phyloP scores from a whole-genome alignment of 1,284 basidiomycete species.

The Melampsora larici-populina region DNA sequence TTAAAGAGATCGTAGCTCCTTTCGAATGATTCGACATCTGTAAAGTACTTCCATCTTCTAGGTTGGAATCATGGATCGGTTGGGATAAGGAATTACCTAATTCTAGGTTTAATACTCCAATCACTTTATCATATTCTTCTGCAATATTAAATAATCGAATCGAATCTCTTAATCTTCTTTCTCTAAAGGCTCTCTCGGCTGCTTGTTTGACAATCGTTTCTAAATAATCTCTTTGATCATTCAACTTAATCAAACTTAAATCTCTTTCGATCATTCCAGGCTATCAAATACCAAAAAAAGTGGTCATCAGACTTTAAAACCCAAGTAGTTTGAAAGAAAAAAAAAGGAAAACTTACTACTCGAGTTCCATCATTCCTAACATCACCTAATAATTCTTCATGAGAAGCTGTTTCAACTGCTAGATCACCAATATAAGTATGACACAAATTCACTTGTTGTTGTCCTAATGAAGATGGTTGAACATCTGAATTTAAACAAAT shows the following conservation, averaged over 20 bases:
- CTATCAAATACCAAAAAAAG: constrained; percentile 55
- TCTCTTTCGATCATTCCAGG: constrained; percentile 82
- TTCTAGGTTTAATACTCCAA: constrained; percentile 80
- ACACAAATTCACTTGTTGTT: constrained; percentile 76
- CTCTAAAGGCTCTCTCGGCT: constrained; percentile 68
- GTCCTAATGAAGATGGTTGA: constrained; percentile 60
- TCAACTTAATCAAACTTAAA: constrained; percentile 70
- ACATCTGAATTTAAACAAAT: constrained; percentile 76
- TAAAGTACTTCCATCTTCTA: constrained; percentile 4
- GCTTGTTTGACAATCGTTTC: constrained; percentile 77
- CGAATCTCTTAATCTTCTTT: constrained; percentile 74
- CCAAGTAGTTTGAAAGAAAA: background rate
- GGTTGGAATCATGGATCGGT: constrained; percentile 52
- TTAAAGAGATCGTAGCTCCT: constrained; percentile 59
- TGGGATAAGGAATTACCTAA: constrained; percentile 78
- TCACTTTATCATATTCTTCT: constrained; percentile 82
- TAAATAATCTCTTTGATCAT: constrained; percentile 70
- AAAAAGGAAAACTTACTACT: constrained; percentile 63
- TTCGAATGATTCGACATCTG: constrained; percentile 28
- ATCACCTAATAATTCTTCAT: constrained; percentile 81
- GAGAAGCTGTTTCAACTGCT: constrained; percentile 78
- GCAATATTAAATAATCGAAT: constrained; percentile 95
- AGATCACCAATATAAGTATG: constrained; percentile 85
- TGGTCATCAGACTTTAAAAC: background rate
- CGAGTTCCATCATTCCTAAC: constrained; percentile 81